phyloP scores from a whole-genome alignment of 441 rosid genomes.

The Syzygium syzygioides region DNA sequence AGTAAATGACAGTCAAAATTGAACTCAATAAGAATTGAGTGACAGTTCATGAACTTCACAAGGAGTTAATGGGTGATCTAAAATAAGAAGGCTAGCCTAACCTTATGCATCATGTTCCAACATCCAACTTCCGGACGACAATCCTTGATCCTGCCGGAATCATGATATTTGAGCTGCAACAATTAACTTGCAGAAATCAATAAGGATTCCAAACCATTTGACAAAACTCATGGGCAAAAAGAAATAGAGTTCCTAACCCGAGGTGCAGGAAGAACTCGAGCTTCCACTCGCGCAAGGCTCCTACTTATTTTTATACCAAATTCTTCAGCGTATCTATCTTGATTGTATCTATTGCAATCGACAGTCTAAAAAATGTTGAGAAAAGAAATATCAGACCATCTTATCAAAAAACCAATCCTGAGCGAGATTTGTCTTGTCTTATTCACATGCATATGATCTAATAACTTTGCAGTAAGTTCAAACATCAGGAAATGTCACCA shows the following conservation, averaged over 20 bases:
- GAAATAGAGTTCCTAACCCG: constrained; percentile 27
- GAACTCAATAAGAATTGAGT: background rate
- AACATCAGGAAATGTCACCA: background rate
- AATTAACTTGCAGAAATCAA: background rate
- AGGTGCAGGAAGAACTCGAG: constrained; percentile 91
- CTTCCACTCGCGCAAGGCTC: constrained; percentile 84
- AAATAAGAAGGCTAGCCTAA: constrained; percentile 10
- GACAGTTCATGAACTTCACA: background rate
- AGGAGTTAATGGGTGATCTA: background rate
- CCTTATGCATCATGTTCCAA: constrained; percentile 99
- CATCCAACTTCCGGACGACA: constrained; percentile 87
- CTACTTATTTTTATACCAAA: constrained; percentile 87
- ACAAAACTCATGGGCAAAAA: background rate
- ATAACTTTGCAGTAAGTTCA: background rate
- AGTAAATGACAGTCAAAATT: background rate
- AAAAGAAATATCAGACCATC: background rate
- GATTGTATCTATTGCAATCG: constrained; percentile 47
- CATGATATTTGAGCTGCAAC: constrained; percentile 88
- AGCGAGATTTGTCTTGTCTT: background rate
- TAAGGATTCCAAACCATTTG: background rate
- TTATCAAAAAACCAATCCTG: background rate
- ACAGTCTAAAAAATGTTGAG: constrained; percentile 45
- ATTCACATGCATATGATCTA: background rate
- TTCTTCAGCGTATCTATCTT: constrained; percentile 76
- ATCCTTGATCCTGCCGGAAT: constrained; percentile 73